Conservation (phyloP, 768 basidiomycete species). For the Lactifluus pinguis region DNA sequence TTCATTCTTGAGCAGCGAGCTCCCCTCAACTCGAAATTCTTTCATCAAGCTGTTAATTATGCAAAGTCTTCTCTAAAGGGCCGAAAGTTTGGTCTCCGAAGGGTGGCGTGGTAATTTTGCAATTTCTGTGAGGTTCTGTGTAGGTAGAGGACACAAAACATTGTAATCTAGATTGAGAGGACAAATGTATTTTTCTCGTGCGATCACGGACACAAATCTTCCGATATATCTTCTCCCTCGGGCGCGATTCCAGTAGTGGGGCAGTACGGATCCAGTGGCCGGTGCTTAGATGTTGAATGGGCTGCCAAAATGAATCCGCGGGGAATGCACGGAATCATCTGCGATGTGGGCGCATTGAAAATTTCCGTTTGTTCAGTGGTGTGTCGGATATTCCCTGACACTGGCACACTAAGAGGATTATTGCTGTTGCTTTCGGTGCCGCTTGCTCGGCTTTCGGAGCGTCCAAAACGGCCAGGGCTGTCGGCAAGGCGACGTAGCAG, state of each 20-base stretch:
- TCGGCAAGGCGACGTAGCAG: conserved; percentile 14
- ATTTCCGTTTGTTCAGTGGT: neutral
- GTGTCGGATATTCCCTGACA: neutral
- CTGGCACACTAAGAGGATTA: neutral
- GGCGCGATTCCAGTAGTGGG: conserved; percentile 9
- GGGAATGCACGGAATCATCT: conserved; percentile 8
- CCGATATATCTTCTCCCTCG: conserved; percentile 15
- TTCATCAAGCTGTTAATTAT: neutral
- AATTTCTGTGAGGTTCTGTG: neutral
- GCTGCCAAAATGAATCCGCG: conserved; percentile 6
- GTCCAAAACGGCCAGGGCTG: neutral
- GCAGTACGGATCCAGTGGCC: neutral
- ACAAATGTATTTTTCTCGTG: neutral
- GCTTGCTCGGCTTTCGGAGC: neutral
- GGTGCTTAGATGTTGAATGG: conserved; percentile 1
- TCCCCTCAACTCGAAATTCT: neutral
- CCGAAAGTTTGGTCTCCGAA: neutral
- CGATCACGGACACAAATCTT: conserved; percentile 17
- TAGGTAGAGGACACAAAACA: neutral
- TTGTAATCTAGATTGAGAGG: conserved; percentile 10
- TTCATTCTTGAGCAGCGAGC: neutral
- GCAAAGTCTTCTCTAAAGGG: neutral
- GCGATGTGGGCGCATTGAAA: conserved; percentile 13
- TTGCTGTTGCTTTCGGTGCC: neutral
- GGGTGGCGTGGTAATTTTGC: neutral